Evolutionary conservation across 2,329 filamentous ascomycete species (phyloP).

Genomic region (Cladosporium sp.): DNA sequence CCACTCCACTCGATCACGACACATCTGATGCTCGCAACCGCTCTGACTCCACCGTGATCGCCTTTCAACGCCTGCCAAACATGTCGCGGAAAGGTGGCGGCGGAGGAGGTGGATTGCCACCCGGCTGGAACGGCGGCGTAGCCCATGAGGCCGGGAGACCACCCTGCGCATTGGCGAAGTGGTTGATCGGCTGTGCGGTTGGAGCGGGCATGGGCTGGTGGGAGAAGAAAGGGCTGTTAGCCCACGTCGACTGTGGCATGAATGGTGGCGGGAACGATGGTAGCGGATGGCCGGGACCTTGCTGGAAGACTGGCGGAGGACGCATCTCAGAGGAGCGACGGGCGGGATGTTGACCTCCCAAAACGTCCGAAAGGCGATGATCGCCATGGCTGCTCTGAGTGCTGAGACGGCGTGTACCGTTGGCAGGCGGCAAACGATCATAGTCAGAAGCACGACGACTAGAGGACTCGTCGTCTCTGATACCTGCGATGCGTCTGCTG

Average conservation of each 20-base stretch:
- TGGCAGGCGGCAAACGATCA: background rate
- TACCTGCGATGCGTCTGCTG: background rate
- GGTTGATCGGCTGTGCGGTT: slow-evolving; percentile 2
- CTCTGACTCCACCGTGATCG: background rate
- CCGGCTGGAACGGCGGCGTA: background rate
- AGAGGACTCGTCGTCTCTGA: background rate
- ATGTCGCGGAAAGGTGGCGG: background rate
- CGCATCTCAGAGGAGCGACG: background rate
- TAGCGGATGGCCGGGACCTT: background rate
- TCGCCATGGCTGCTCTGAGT: background rate
- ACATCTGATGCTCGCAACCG: background rate
- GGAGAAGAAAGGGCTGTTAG: background rate
- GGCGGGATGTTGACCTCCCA: background rate
- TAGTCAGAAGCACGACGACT: background rate
- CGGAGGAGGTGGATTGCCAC: background rate
- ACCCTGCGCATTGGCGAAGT: background rate
- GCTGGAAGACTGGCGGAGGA: background rate
- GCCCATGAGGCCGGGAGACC: background rate
- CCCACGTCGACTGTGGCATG: background rate
- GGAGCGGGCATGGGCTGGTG: background rate
- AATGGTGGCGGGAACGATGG: background rate
- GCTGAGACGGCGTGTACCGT: background rate
- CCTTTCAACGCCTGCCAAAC: background rate
- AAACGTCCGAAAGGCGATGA: background rate
- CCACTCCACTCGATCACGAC: background rate